Conservation (phyloP, 345 rosid species). For the Citrus unshiu region DNA sequence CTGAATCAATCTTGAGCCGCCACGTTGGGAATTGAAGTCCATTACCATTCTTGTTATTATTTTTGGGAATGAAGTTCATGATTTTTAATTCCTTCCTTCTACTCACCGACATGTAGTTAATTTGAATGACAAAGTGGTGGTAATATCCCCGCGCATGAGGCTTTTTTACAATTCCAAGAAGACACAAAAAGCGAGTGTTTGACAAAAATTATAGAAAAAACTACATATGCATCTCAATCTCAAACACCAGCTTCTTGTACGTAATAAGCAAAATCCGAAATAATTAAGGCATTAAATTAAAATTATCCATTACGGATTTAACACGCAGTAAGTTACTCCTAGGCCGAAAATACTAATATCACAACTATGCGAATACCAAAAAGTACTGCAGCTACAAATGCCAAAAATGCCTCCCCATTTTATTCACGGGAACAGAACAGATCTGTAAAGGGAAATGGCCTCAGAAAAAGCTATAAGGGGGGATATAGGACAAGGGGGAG, state of each 20-base stretch:
- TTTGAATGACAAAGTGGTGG: too few relatives aligned
- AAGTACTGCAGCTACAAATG: not conserved
- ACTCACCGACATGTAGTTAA: too few relatives aligned
- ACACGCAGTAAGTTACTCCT: not conserved
- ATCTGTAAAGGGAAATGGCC: not conserved
- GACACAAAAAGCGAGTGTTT: not conserved
- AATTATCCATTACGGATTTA: not conserved
- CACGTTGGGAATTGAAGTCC: too few relatives aligned
- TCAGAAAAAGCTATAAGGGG: not conserved
- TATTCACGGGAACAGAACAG: not conserved
- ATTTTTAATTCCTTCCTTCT: too few relatives aligned
- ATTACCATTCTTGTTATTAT: too few relatives aligned
- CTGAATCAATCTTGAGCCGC: too few relatives aligned
- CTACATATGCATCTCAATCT: not conserved
- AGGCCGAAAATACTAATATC: not conserved
- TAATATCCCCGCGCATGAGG: too few relatives aligned
- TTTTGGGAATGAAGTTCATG: too few relatives aligned
- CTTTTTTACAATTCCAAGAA: not conserved
- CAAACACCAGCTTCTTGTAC: not conserved
- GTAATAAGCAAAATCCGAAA: not conserved
- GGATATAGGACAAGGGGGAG: not conserved
- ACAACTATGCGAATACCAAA: not conserved
- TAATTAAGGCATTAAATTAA: not conserved
- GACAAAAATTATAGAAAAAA: not conserved
- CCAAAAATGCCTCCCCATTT: conserved; percentile 15